A percentile compares a stretch with the other conserved stretches of the same genome.
phyloP scores from a whole-genome alignment of 1,284 basidiomycete genomes.

The Irpex sp. region DNA sequence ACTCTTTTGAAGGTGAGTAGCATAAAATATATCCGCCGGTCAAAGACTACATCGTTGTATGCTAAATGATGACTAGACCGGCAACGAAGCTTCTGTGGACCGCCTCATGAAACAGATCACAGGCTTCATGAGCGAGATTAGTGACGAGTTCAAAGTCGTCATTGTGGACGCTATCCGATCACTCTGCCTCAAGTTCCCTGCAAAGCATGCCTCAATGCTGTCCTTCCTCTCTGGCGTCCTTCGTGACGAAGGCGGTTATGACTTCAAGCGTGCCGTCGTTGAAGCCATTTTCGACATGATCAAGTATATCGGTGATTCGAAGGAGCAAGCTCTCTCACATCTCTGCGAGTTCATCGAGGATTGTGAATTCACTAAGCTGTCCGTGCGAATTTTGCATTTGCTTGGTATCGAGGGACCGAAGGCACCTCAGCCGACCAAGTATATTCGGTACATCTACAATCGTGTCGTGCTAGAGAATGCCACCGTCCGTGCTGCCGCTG shows the following conservation, averaged over 20 bases:
- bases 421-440: constrained; percentile 93
- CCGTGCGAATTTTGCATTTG: constrained; percentile 93
- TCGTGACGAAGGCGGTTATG: constrained; percentile 97
- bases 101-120: constrained; percentile 99
- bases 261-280: constrained; percentile 98
- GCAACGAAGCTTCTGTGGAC: constrained; percentile 98
- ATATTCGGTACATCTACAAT: constrained; percentile 99
- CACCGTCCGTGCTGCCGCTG: constrained; percentile 95
- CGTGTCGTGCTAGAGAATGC: constrained; percentile 98
- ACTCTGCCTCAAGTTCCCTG: constrained; percentile 97
- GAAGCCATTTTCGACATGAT: constrained; percentile 99
- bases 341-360: constrained; percentile 99
- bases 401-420: constrained; percentile 96
- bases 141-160: constrained; percentile 99
- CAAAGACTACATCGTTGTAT: not conserved
- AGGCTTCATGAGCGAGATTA: constrained; percentile 99
- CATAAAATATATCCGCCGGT: not conserved
- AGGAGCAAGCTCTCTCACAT: constrained; percentile 95
- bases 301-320: constrained; percentile 93
- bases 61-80: constrained; percentile 56
- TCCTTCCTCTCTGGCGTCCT: constrained; percentile 92
- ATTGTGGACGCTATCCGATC: constrained; percentile 98
- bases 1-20: constrained; percentile 85
- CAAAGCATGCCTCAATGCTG: constrained; percentile 94
- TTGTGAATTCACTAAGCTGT: constrained; percentile 99